Evolutionary conservation across 2,329 filamentous ascomycete species (phyloP), one percentile per base, ranked within the genome.

Genomic region (Hypoxylon sp.): DNA sequence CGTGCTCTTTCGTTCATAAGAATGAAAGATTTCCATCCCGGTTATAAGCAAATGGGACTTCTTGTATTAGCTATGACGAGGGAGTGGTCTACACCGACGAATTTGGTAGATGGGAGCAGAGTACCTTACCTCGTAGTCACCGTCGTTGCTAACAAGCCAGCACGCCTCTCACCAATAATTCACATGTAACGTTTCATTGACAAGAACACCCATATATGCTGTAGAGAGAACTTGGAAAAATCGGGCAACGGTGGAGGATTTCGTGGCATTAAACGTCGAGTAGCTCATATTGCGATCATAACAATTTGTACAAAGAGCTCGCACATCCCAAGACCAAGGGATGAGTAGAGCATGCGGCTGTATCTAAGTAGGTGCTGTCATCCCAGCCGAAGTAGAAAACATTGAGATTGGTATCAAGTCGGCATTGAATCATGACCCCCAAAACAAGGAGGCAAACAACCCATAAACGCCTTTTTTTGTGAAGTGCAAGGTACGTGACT

Each of bases 321-420:
- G 44, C 48, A 39, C 11, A 32, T n/a, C 42, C 48, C 37, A 44
- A 46, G 13, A 21, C 37, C 44, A 35, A 27, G 46, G 44, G 21
- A 47, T 50, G 3, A 8, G 6, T 32, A 44, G 44, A 37, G n/a
- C 44, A 19, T 19, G 21, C 19, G 48, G 58, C 42, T 37, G 58
- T 54, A 47, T 62, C 58, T 54, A 62, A 48, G 27, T 46, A 35
- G 53, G 47, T 50, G 63, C 53, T 50, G 48, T 50, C 42, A 31
- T 53, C 44, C 57, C 37, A 53, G 19, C 17, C 3, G 37, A 66
- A 27, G 39, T 31, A 48, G 4, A 19, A 62, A 62, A 44, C 37
- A 52, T 53, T 4, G 35, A 61, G 32, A 37, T 42, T 66, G 63
- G 63, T 66, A 66, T 62, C 63, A 57, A 57, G 57, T 56, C 47